Percentiles rank a stretch among this genome's conserved stretches.
phyloP scores from a whole-genome alignment of 2,329 filamentous ascomycete species.

The Podosphaera aphanis region DNA sequence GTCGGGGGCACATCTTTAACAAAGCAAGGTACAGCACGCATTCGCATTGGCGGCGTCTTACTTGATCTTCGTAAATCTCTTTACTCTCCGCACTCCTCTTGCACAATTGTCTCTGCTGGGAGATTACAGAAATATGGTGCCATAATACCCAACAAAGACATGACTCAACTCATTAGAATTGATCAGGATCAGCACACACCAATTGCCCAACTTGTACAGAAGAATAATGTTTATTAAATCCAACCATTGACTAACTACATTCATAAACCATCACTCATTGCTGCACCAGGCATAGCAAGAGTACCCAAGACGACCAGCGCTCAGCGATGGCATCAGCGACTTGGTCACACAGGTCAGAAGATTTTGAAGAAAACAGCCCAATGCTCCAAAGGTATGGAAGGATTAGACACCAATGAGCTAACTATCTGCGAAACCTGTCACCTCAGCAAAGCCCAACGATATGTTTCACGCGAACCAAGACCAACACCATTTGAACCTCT shows the following conservation, averaged over 20 bases:
- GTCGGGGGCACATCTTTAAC: background rate
- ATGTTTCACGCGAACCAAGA: background rate
- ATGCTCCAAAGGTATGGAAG: background rate
- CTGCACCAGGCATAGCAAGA: background rate
- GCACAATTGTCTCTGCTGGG: too few species aligned
- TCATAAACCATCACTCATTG: background rate
- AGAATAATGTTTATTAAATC: background rate
- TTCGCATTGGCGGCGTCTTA: background rate
- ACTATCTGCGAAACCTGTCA: background rate
- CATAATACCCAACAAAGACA: too few species aligned
- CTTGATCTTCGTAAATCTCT: too few species aligned
- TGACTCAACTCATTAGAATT: too few species aligned
- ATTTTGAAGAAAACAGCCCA: constrained; percentile 1
- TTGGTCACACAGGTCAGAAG: background rate
- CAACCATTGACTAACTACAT: background rate
- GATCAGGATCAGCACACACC: too few species aligned
- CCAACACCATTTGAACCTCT: background rate
- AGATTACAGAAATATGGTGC: too few species aligned
- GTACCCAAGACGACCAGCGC: background rate
- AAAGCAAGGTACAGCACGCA: background rate
- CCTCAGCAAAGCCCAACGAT: background rate
- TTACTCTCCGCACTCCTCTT: too few species aligned
- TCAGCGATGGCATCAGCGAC: background rate
- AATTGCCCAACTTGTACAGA: background rate
- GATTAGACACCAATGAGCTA: background rate